Evolutionary conservation across 495 filamentous ascomycete species (phyloP), one percentile per base, ranked within the genome.

Genomic region (Penicillium desertorum): DNA sequence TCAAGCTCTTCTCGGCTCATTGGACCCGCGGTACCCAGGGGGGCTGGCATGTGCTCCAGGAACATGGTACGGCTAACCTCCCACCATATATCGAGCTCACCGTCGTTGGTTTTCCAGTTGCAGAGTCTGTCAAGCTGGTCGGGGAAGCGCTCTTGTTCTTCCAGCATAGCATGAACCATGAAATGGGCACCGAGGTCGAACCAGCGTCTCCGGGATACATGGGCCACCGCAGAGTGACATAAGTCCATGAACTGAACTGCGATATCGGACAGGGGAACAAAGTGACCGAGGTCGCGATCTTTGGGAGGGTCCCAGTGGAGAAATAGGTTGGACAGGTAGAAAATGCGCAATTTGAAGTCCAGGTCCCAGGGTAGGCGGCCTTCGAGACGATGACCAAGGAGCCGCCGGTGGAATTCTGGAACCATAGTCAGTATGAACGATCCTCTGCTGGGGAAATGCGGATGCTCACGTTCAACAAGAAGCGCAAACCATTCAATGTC

Each of bases 111-210:
- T 25, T 29, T 36, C 74, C 74, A 78, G 8, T 68, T 43, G 30
- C 69, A 70, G n/a, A 65, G 60, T 41, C 63, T 60, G 4, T 48
- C 7, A 2, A 75, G 51, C 1, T 60, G 49, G n/a, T 72, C 65
- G 1, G 59, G 12, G 65, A 62, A 34, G 44, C 48, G 7, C 53
- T 56, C 11, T 65, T 70, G 27, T 73, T 79, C 77, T 61, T 84
- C 81, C 7, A 80, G 39, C 4, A 65, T 68, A 6, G 81, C 78
- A 47, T 84, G 81, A 11, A 78, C 60, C 67, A 83, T 77, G 57
- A 79, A 80, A 22, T 75, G 72, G 0, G 68, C 74, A 1, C 76
- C 73, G 8, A 81, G 60, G 11, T 76, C 67, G 56, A 78, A 71
- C 77, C 76, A 82, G 5, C 61, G 46, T n/a, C 45, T 47, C 30